These are phyloP conservation scores for Aspergillus panamensis DNA, from an alignment of 495 filamentous ascomycete genomes.

Conservation along the genomic window DNA sequence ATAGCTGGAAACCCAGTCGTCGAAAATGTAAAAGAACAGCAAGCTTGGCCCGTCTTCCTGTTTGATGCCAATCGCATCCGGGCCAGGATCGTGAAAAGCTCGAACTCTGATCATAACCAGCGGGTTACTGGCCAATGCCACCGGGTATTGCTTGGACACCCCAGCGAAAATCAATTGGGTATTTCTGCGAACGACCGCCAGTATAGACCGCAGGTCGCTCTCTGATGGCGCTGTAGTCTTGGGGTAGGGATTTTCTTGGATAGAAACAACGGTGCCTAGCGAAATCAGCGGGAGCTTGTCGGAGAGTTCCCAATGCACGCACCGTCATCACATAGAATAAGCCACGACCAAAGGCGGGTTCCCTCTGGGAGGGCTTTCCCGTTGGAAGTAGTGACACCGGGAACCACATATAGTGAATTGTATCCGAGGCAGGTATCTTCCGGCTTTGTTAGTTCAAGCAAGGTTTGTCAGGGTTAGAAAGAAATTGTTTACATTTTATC, in stretches of 20 bases:
- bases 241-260: constrained; percentile 68
- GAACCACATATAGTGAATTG: constrained; percentile 68
- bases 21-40: constrained; percentile 83
- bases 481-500: constrained; percentile 42
- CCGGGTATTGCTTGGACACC: constrained; percentile 52
- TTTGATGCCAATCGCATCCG: constrained; percentile 39
- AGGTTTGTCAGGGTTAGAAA: background rate
- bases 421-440: constrained; percentile 77
- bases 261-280: constrained; percentile 67
- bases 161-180: constrained; percentile 68
- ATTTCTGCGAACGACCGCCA: constrained; percentile 62
- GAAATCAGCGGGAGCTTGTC: constrained; percentile 6
- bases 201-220: constrained; percentile 34
- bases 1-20: constrained; percentile 76
- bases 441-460: background rate
- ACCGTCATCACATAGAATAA: constrained; percentile 79
- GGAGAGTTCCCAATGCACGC: constrained; percentile 15
- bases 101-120: constrained; percentile 51
- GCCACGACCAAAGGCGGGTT: constrained; percentile 70
- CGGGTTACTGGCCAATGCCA: constrained; percentile 42
- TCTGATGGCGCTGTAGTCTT: constrained; percentile 26
- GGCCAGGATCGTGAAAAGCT: constrained; percentile 31
- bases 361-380: constrained; percentile 56
- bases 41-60: constrained; percentile 66
- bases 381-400: constrained; percentile 30